Percentiles rank a stretch among this genome's conserved stretches.
Evolutionary conservation across 139 green algal species (phyloP).

Genomic region (Yamagishiella unicocca): DNA sequence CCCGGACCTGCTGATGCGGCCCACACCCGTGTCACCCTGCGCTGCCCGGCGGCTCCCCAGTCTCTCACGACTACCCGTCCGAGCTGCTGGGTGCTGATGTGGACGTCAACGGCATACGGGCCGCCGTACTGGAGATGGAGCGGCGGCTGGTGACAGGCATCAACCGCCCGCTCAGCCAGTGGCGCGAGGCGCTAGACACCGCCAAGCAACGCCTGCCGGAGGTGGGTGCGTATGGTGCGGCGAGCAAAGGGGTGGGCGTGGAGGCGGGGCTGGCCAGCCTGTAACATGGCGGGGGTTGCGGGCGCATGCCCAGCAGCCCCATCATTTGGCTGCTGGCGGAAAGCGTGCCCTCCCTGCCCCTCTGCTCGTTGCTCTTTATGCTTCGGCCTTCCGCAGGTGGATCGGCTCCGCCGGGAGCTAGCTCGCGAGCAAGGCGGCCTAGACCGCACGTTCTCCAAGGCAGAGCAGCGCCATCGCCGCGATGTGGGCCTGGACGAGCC

Average conservation of each 20-base stretch:
- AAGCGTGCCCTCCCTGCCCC: too few relatives aligned
- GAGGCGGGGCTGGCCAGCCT: not conserved
- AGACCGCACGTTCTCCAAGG: slow-evolving; percentile 6
- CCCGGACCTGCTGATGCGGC: too few relatives aligned
- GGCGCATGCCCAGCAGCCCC: too few relatives aligned
- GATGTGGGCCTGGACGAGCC: slow-evolving; percentile 33
- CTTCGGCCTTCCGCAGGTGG: not conserved
- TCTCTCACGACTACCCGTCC: slow-evolving; percentile 30
- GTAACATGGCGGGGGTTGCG: not conserved
- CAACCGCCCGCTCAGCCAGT: slow-evolving; percentile 42
- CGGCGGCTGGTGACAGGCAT: slow-evolving; percentile 39
- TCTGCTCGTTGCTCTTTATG: too few relatives aligned
- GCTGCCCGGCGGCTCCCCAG: too few relatives aligned
- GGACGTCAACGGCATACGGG: slow-evolving; percentile 39
- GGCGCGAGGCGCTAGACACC: slow-evolving; percentile 51
- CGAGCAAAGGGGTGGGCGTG: not conserved
- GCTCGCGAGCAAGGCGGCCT: slow-evolving; percentile 32
- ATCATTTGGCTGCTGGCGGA: too few relatives aligned
- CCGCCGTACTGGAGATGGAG: slow-evolving; percentile 41
- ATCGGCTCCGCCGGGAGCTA: slow-evolving; percentile 32
- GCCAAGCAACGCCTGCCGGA: slow-evolving; percentile 38
- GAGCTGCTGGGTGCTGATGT: slow-evolving; percentile 45
- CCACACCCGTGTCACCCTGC: too few relatives aligned
- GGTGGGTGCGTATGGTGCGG: not conserved
- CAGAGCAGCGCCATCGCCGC: slow-evolving; percentile 37